Percentiles rank a stretch among this genome's conserved stretches.
Conservation (phyloP, 78 protist genomes). For the Dictyostelium brefeldianum region DNA sequence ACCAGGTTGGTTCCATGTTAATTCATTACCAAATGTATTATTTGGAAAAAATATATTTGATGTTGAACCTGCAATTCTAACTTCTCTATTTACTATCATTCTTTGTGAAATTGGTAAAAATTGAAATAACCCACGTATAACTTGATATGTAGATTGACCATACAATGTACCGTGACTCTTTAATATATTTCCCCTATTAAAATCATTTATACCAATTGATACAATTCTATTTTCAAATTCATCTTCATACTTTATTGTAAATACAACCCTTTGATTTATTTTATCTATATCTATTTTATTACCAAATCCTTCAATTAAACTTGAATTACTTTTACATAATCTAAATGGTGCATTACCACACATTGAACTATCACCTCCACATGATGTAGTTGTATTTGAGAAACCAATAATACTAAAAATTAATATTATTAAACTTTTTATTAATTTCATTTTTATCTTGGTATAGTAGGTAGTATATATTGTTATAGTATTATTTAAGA, state of each 20-base stretch:
- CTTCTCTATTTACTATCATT: not conserved
- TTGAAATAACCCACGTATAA: not conserved
- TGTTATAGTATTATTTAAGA: too few relatives aligned
- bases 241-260: not conserved
- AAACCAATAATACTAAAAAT: not conserved
- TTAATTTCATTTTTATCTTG: conserved; percentile 14
- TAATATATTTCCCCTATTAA: not conserved
- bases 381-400: not conserved
- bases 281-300: conserved; percentile 12
- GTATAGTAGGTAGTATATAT: too few relatives aligned
- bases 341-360: conserved; percentile 12
- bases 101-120: not conserved
- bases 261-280: not conserved
- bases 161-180: not conserved
- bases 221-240: conserved; percentile 18
- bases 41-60: not conserved
- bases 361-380: not conserved
- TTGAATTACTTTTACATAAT: not conserved
- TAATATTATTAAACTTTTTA: not conserved
- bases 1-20: conserved; percentile 2
- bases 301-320: not conserved
- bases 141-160: not conserved
- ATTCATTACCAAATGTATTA: not conserved
- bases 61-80: not conserved
- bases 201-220: not conserved